Conservation (phyloP, 495 filamentous ascomycete species). For the Tuber indicum region DNA sequence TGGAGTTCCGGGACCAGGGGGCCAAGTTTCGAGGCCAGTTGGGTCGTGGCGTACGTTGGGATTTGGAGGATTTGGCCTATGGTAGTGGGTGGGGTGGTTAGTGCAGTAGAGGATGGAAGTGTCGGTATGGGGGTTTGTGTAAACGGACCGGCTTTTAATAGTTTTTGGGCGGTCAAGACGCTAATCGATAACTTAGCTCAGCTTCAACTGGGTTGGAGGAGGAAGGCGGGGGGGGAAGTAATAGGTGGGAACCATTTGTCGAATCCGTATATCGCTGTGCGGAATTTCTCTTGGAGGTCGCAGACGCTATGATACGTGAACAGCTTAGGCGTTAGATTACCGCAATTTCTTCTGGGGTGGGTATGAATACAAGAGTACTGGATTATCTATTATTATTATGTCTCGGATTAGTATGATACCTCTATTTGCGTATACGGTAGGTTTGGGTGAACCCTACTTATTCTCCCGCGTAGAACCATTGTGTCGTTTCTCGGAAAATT, state of each 20-base stretch:
- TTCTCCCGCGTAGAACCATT: conserved; percentile 5
- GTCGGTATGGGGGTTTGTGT: not conserved
- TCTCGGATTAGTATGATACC: not conserved
- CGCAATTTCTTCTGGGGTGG: not conserved
- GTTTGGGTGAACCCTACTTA: not conserved
- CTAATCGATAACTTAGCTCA: conserved; percentile 38
- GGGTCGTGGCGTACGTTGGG: conserved; percentile 78
- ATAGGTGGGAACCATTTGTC: conserved; percentile 48
- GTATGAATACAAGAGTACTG: conserved; percentile 59
- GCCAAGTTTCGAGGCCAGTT: conserved; percentile 68
- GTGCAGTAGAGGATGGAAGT: conserved; percentile 12
- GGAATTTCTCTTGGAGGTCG: conserved; percentile 93
- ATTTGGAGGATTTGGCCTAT: conserved; percentile 55
- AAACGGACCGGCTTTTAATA: conserved; percentile 47
- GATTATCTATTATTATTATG: conserved; percentile 51
- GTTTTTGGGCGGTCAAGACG: conserved; percentile 51
- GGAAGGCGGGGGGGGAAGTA: not conserved
- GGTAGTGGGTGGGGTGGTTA: too few relatives aligned
- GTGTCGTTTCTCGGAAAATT: not conserved
- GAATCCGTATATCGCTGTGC: conserved; percentile 71
- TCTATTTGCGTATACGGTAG: not conserved
- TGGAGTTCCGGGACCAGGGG: conserved; percentile 60
- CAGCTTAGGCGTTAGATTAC: not conserved
- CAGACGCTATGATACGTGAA: conserved; percentile 60
- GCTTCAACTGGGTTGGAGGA: not conserved